Base-by-base conservation (phyloP, 2,329 filamentous ascomycete species). In the Aspergillus melleus region DNA sequence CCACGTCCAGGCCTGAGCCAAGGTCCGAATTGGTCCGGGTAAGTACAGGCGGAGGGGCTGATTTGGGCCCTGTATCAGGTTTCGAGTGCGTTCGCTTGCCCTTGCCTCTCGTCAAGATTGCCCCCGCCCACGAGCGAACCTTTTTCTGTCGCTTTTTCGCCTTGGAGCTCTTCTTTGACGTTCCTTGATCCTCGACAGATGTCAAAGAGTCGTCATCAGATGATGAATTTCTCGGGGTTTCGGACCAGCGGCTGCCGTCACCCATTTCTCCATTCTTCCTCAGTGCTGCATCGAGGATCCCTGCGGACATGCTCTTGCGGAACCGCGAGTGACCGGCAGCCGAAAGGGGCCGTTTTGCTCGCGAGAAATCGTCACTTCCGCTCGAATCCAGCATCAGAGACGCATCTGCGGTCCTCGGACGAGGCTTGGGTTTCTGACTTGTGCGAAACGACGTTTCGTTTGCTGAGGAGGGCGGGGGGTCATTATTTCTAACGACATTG, bases 401-500 rank as follows among this genome's bases (percentile, higher is more conserved):
- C 19, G 76, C 72, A 67, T 78, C 78, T 6, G 79, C 79, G 44
- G 78, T 81, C 61, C 75, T 77, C n/a, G 79, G 79, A 55, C 78
- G 70, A 49, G 72, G 66, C 58, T 69, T 72, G 2, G 68, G 65
- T 30, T 64, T 68, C 29, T 64, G 61, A n/a, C 65, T 54, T n/a
- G 64, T 64, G 19, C 76, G 67, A 16, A 77, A 74, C 10, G 75
- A 73, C 11, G 81, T 83, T 12, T 83, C 83, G 11, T 82, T 72
- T 54, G 90, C 91, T 4, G 90, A 80, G 47, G 60, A 14, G 26
- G 58, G 58, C 29, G 66, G 53, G 29, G 59, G 61, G 20, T 68
- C 67, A 46, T 90, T 96, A 59, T 89, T 90, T 26, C 90, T 90
- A 36, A 91, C 83, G 1, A 88, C 91, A 72, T 94, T 91, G 5